Evolutionary conservation across 139 green algal species (phyloP), one percentile per base, ranked within the genome.

Genomic region (Tetraselmis chui): DNA sequence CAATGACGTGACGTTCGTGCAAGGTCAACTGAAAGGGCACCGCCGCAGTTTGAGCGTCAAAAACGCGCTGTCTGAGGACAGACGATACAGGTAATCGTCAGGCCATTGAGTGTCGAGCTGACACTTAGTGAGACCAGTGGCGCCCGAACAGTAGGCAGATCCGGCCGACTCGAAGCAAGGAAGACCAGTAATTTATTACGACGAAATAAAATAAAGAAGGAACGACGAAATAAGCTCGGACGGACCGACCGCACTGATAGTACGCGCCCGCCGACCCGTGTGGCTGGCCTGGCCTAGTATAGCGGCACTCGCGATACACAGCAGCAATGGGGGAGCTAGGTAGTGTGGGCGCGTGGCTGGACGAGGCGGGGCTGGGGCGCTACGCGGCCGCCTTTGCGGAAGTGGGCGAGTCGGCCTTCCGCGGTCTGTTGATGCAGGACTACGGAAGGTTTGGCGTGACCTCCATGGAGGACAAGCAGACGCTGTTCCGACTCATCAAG

Each of bases 381-480:
- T 87, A 89, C 78, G 29, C 59, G 1, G 23, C 78, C 2, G 45
- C 32, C 2, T 92, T 94, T 25, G 58, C 80, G 1, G 76, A 80
- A 0, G 30, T 94, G 1, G 18, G 59, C 2, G 87, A 91, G 58
- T 59, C 80, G 0, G 24, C 28, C 0, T 94, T 94, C 78, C 25
- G 88, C 1, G 76, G 58, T 2, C 80, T 94, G 32, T 80, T 91
- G 80, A 94, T 94, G 79, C 85, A 87, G 78, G 92, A 96, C 77
- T 96, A 94, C 76, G 85, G 82, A 0, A 83, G 81, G 23, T 93
- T 89, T 76, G 94, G 94, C 1, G 82, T 97, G 1, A 80, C 81
- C 0, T 88, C 92, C n/a, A 86, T 95, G 77, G 83, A 90, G 28
- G 92, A 97, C 83, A 96, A 96, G 80, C 92, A 96, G 77, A 77